Evolutionary conservation across 1,284 basidiomycete genomes (phyloP).

Genomic region (Irpex sp.): DNA sequence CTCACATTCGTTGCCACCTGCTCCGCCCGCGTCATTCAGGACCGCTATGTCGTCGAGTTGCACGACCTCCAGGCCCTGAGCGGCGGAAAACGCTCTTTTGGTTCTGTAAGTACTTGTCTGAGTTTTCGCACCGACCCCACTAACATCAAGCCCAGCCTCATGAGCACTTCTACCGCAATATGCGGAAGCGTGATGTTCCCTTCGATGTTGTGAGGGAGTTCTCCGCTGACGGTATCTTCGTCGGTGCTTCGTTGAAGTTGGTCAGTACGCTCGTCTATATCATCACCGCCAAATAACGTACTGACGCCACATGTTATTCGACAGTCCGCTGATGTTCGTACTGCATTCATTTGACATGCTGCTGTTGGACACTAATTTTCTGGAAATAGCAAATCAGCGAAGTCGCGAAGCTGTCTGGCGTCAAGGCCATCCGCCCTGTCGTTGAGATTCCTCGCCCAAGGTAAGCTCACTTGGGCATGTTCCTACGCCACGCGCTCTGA

Average conservation of each 20-base stretch:
- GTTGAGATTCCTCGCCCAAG: slow-evolving; percentile 6
- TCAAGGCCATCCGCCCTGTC: slow-evolving; percentile 10
- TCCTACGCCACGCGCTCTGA: neutral
- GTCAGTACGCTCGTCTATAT: neutral
- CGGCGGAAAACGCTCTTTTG: neutral
- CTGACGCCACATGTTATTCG: neutral
- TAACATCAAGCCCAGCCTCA: neutral
- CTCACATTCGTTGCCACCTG: neutral
- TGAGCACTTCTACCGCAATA: neutral
- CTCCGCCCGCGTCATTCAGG: neutral
- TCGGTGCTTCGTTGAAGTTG: slow-evolving; percentile 6
- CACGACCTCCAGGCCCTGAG: slow-evolving; percentile 1
- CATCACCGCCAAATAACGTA: neutral
- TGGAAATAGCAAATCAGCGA: neutral
- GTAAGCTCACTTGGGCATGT: slow-evolving; percentile 1
- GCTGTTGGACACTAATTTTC: neutral
- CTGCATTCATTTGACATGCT: neutral
- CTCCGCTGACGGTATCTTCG: slow-evolving; percentile 2
- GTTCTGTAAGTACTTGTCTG: neutral
- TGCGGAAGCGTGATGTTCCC: slow-evolving; percentile 3
- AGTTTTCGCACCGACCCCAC: neutral
- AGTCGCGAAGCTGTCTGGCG: slow-evolving; percentile 6
- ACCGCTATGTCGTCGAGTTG: slow-evolving; percentile 7
- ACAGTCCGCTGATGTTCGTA: neutral
- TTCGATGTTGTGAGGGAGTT: slow-evolving; percentile 3